Evolutionary conservation across 2,329 filamentous ascomycete species (phyloP).

Genomic region (Aspergillus uvarum): DNA sequence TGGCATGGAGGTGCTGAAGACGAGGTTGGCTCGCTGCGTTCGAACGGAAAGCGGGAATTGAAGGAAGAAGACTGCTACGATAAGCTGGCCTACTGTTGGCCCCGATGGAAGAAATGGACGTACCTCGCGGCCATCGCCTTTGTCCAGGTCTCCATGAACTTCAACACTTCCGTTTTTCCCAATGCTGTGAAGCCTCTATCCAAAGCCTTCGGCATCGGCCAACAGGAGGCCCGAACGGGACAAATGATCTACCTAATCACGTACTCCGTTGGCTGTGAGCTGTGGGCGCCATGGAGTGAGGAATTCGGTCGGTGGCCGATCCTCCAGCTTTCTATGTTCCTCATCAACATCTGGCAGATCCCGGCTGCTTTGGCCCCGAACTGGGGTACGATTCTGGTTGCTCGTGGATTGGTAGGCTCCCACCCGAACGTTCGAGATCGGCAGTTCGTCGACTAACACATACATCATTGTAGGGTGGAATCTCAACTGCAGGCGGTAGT

Average conservation of each 20-base stretch:
- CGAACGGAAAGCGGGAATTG: conserved; percentile 33
- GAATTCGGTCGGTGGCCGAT: conserved; percentile 74
- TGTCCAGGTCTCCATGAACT: conserved; percentile 72
- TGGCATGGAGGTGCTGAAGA: background rate
- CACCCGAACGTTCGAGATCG: too few species aligned
- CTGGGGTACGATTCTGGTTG: conserved; percentile 64
- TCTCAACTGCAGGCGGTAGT: conserved; percentile 60
- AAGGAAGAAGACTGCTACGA: conserved; percentile 58
- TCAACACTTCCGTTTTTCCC: conserved; percentile 69
- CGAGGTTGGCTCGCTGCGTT: background rate
- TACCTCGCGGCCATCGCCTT: conserved; percentile 59
- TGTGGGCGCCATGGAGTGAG: conserved; percentile 82
- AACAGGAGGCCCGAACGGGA: conserved; percentile 65
- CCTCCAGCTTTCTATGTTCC: conserved; percentile 66
- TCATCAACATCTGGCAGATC: conserved; percentile 74
- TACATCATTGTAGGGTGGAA: conserved; percentile 42
- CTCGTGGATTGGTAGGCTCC: conserved; percentile 53
- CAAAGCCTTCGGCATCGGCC: conserved; percentile 63
- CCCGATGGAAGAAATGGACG: conserved; percentile 35
- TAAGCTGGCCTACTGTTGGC: conserved; percentile 60
- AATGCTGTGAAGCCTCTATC: conserved; percentile 64
- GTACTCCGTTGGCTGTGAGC: conserved; percentile 78
- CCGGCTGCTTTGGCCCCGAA: conserved; percentile 69
- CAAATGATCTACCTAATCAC: conserved; percentile 72
- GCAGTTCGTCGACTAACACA: background rate